Base-by-base conservation (phyloP, 1,284 basidiomycete species). In the Anthracocystis panici-leucophaei region DNA sequence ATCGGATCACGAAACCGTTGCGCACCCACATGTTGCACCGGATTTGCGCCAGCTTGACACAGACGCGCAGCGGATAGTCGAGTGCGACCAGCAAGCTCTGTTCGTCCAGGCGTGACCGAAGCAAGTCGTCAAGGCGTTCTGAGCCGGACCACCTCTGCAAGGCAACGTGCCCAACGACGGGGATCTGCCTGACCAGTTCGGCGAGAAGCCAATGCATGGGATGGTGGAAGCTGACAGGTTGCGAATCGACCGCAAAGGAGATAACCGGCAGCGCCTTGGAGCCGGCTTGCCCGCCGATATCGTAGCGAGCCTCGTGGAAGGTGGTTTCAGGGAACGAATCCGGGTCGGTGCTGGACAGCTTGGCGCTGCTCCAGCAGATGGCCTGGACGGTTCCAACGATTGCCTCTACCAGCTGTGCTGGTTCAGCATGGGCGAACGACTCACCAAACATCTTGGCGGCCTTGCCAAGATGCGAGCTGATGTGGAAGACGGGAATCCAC, bases 1-100 rank as follows among this genome's bases (percentile, higher is more conserved):
- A 93, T 2, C 96, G 91, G 77, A 99, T 95, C 7, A 92, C 93
- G 78, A 95, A 93, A 2, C 97, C 97, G 78, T 99, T 99, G 57
- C 96, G 92, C 5, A 97, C 95, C 97, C 97, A 99, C 21, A 98
- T 89, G 3, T 95, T 95, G 2, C 93, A 92, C 18, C 95, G 90
- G 59, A 98, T 95, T 86, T 99, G 97, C 0, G 96, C 94, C 38
- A 98, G 91, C 77, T 85, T 85, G 66, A 85, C 83, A 38, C 71
- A 75, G 27, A 83, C 81, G 1, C 82, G 79, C 51, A 85, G 65
- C 11, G 83, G 81, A 53, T 77, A 77, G 58, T 85, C 83, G 51
- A 84, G 50, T 0, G 80, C 67, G 8, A 70, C 61, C 20, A 84
- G 61, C 53, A 80, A 50, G 14, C 41, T 64, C 29, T 77, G 66